Evolutionary conservation across 2,329 filamentous ascomycete genomes (phyloP), one percentile per base, ranked within the genome.

Genomic region (Penicillium sp.): DNA sequence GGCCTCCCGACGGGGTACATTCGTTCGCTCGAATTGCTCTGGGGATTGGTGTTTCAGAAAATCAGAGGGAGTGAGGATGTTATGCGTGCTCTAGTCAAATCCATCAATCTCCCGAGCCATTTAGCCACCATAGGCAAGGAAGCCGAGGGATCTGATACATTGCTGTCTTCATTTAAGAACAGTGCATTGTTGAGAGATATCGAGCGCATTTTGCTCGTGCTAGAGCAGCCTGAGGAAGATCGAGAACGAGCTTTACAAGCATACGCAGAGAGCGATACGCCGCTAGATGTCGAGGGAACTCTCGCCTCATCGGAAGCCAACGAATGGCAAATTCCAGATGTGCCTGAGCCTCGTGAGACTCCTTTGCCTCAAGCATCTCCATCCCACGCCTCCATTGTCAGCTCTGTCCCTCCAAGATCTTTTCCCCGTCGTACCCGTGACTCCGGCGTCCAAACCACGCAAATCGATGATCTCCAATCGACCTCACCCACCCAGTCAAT

Each of bases 1-100:
- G 84, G 85, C 3, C 77, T 89, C 8, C 84, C 84, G 51, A 84
- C 84, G n/a, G 84, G 85, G 11, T 87, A 88, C 55, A 81, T 89
- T 37, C 75, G 83, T 22, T 82, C 82, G 0, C 68, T 89, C 12
- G 84, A 89, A 60, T 62, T 84, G 29, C 74, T 80, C 7, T 70
- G 84, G 37, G 80, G 79, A 9, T 79, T 79, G 69, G 65, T 84
- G 1, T 81, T 85, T 43, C 73, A 77, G 42, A 74, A 75, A 37
- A 72, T 79, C 23, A 71, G 76, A 10, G 76, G 73, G 7, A 73
- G 71, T 32, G 80, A 85, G 58, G 67, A 71, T 35, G 69, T 72
- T 10, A 69, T 85, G 15, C 71, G 75, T 32, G 63, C 63, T 6
- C 62, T 80, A 34, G 64, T 84, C 38, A 70, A 69, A 23, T 63